These are phyloP conservation scores for Nematocida homosporus DNA, from an alignment of 371 early-diverging fungal species.

Conservation along the genomic window DNA sequence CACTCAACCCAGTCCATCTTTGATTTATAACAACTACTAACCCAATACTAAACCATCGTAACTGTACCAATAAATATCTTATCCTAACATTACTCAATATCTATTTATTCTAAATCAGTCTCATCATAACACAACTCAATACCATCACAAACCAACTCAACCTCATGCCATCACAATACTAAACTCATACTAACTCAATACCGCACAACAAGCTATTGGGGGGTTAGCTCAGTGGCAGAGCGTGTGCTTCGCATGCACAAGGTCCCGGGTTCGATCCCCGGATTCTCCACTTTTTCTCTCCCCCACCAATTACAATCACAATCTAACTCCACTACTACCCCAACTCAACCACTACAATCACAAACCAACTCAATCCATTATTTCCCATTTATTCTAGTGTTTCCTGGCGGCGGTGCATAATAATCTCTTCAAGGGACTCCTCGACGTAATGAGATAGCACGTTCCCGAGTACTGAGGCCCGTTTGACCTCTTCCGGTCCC, in stretches of 20 bases:
- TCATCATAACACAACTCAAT: no score
- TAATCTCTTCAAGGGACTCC: conserved; percentile 52
- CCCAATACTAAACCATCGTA: no score
- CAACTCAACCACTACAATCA: no score
- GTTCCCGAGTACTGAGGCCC: conserved; percentile 52
- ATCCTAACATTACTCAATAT: no score
- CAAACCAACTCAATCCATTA: conserved; percentile 9
- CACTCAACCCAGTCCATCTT: neutral
- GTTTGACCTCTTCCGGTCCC: conserved; percentile 55
- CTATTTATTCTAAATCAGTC: no score
- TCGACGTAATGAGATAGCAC: conserved; percentile 58
- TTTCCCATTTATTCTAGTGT: conserved; percentile 5
- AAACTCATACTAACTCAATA: no score
- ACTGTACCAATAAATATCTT: no score
- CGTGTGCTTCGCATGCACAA: conserved; percentile 68
- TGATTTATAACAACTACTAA: neutral
- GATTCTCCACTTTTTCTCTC: conserved; percentile 62
- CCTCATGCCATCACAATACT: no score
- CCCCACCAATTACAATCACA: neutral
- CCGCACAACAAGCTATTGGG: no score
- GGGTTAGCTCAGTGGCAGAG: conserved; percentile 69
- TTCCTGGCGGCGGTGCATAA: conserved; percentile 11
- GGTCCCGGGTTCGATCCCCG: conserved; percentile 68
- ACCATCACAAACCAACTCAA: no score
- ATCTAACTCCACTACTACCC: conserved; percentile 38